Evolutionary conservation across 1,139 yeast species (phyloP).

Genomic region (Kodamaea alishanica): DNA sequence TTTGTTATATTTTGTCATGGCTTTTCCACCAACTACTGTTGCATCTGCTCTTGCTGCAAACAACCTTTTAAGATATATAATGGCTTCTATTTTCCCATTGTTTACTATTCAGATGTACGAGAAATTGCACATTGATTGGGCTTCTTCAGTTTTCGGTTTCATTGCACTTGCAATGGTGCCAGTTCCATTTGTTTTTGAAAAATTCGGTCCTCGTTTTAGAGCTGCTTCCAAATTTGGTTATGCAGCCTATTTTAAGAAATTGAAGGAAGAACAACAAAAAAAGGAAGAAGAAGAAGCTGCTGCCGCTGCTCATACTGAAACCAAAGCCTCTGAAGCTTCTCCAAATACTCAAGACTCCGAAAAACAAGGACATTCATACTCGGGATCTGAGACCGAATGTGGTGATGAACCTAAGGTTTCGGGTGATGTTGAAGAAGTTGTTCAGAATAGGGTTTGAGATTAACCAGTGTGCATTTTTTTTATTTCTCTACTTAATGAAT

Average conservation of each 20-base stretch:
- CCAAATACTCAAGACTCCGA: neutral
- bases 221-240: constrained; percentile 39
- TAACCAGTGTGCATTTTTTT: neutral
- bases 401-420: constrained; percentile 1
- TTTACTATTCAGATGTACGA: constrained; percentile 45
- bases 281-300: constrained; percentile 11
- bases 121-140: constrained; percentile 31
- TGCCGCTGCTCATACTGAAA: constrained; percentile 10
- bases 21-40: constrained; percentile 70
- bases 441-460: constrained; percentile 7
- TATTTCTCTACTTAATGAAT: neutral
- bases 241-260: constrained; percentile 41
- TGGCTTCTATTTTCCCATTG: constrained; percentile 58
- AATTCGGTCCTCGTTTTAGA: constrained; percentile 19
- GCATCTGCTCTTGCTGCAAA: constrained; percentile 83
- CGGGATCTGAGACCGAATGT: neutral
- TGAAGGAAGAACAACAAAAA: constrained; percentile 26
- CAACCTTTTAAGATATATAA: constrained; percentile 61
- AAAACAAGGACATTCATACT: neutral
- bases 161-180: constrained; percentile 26
- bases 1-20: constrained; percentile 64
- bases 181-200: constrained; percentile 22
- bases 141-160: constrained; percentile 23
- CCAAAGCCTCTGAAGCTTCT: constrained; percentile 2
- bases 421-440: constrained; percentile 5